Conservation (phyloP, 2,329 filamentous ascomycete species). For the Aspergillus sp. region DNA sequence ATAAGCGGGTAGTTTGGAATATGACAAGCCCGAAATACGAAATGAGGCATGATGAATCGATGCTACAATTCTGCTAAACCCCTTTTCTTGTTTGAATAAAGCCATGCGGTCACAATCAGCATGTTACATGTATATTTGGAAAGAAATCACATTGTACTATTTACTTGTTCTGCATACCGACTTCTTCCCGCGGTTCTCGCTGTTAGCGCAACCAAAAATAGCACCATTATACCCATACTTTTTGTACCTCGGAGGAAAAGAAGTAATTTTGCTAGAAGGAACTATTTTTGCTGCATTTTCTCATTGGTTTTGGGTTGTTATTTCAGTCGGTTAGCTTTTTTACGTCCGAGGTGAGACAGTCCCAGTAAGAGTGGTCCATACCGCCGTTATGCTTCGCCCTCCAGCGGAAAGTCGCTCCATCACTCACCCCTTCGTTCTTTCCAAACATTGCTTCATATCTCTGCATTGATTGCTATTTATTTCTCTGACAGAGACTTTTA, state of each 20-base stretch:
- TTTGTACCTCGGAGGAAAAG: too few relatives aligned
- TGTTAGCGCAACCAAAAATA: too few relatives aligned
- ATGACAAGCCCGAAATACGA: neutral
- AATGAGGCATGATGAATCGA: neutral
- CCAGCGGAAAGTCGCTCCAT: neutral
- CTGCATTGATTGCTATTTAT: neutral
- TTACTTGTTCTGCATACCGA: constrained; percentile 1
- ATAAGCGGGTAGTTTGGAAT: constrained; percentile 22
- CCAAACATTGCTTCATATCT: neutral
- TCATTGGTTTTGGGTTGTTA: neutral
- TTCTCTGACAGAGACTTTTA: neutral
- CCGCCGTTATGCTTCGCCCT: neutral
- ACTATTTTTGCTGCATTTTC: neutral
- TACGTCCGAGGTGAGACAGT: neutral
- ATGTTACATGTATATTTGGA: constrained; percentile 12
- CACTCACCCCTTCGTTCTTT: neutral
- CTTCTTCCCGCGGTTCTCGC: neutral
- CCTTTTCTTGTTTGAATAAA: constrained; percentile 1
- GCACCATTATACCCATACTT: too few relatives aligned
- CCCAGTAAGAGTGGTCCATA: neutral
- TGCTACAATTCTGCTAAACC: neutral
- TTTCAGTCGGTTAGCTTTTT: neutral
- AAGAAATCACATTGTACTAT: constrained; percentile 8
- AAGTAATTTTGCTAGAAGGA: neutral
- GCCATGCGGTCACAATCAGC: constrained; percentile 10